Evolutionary conservation across 2,329 filamentous ascomycete genomes (phyloP), one percentile per base, ranked within the genome.

Genomic region (Aschersonia sp.): DNA sequence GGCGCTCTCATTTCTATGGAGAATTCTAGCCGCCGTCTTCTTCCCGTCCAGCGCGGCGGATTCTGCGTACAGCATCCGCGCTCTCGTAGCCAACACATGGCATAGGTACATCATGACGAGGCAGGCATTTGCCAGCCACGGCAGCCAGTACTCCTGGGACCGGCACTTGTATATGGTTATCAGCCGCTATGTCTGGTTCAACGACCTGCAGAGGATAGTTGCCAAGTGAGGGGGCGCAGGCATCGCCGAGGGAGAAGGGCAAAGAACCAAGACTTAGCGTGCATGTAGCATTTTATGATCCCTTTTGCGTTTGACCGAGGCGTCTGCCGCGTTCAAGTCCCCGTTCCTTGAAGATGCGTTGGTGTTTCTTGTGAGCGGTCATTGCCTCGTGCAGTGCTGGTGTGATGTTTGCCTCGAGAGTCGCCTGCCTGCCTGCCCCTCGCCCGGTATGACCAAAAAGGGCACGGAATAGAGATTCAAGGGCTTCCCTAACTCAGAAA

Each of bases 101-200:
- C 49, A 52, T 7, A 57, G 57, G 11, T 68, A 68, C 51, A 51
- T 57, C 33, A 52, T 57, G 47, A 64, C 63, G 5, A 55, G 65
- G n/a, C 43, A 53, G 8, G 64, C 65, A 1, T 67, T 68, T 50
- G 55, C 59, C 22, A 60, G 60, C 43, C 64, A 68, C 49, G 51
- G 51, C 35, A 65, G 60, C 47, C 65, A 68, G 53, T 67, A 67
- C 47, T 63, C 63, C 1, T 67, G 64, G 63, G 65, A 68, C 48
- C 56, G 65, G 12, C 56, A 63, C 40, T 40, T 68, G 49, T 68
- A 68, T 52, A 57, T 67, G 58, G 49, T 67, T 1, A 44, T 65
- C 7, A 66, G 63, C 51, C 62, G 64, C 41, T 64, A 68, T 49
- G 62, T 67, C 39, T 68, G 65, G 65, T 65, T 65, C 51, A 68